phyloP scores from a whole-genome alignment of 2,329 filamentous ascomycete species.

The Ilyonectria sp. region DNA sequence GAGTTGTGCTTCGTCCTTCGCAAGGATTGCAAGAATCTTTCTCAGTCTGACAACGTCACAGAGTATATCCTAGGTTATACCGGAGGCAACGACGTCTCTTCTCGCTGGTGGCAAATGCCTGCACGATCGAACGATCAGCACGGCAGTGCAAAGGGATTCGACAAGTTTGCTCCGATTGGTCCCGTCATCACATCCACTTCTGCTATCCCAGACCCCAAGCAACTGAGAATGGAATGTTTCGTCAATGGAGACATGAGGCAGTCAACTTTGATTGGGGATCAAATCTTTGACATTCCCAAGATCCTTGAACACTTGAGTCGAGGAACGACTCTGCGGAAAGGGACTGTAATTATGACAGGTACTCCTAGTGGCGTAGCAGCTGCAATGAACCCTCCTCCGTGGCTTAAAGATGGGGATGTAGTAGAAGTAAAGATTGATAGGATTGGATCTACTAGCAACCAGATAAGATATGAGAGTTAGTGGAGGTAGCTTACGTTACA shows the following conservation, averaged over 20 bases:
- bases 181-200: conserved; percentile 9
- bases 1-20: not conserved
- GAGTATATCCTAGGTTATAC: conserved; percentile 8
- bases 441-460: conserved; percentile 1
- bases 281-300: conserved; percentile 3
- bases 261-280: conserved; percentile 10
- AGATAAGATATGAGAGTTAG: no score
- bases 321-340: conserved; percentile 1
- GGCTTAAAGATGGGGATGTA: conserved; percentile 3
- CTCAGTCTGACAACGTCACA: not conserved
- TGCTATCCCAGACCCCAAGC: conserved; percentile 1
- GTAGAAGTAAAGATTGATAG: conserved; percentile 5
- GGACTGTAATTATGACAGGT: conserved; percentile 8
- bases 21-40: conserved; percentile 9
- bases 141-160: conserved; percentile 4
- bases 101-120: conserved; percentile 5
- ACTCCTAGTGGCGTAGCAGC: conserved; percentile 11
- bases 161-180: conserved; percentile 6
- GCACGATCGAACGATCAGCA: conserved; percentile 5
- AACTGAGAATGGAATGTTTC: conserved; percentile 10
- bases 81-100: conserved; percentile 5
- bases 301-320: conserved; percentile 2
- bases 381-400: not conserved
- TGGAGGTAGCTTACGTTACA: no score
- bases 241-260: conserved; percentile 8